Conservation (phyloP, 1,139 yeast species). For the Suhomyces taliae region DNA sequence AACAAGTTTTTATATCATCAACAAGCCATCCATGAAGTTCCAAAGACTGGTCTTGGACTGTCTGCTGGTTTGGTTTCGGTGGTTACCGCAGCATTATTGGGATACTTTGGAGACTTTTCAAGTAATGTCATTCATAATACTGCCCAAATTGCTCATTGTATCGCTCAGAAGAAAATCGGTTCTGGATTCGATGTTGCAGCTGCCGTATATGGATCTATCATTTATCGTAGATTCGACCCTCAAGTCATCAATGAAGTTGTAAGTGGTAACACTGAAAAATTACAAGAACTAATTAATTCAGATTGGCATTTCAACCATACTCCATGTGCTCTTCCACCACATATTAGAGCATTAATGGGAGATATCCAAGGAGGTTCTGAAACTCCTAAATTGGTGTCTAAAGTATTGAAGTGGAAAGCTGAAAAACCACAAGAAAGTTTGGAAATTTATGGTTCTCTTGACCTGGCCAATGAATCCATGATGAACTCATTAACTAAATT, state of each 20-base stretch:
- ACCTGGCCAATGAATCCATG: conserved; percentile 57
- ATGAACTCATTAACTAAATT: conserved; percentile 50
- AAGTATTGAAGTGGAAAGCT: conserved; percentile 70
- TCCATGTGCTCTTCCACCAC: conserved; percentile 64
- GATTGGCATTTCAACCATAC: conserved; percentile 61
- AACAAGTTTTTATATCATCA: conserved; percentile 61
- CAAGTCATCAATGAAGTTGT: conserved; percentile 35
- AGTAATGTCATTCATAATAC: conserved; percentile 62
- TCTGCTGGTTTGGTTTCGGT: conserved; percentile 93
- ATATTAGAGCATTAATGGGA: conserved; percentile 78
- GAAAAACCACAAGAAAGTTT: conserved; percentile 51
- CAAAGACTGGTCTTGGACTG: conserved; percentile 94
- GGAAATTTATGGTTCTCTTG: conserved; percentile 54
- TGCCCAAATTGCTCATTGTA: conserved; percentile 87
- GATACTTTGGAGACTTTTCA: conserved; percentile 36
- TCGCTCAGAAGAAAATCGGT: conserved; percentile 92
- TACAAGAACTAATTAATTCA: conserved; percentile 43
- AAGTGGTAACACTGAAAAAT: conserved; percentile 10
- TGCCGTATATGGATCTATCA: conserved; percentile 87
- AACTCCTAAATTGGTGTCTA: conserved; percentile 84
- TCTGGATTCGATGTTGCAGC: conserved; percentile 97
- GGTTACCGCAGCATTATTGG: conserved; percentile 66
- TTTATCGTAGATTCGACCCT: conserved; percentile 73
- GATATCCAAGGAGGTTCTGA: conserved; percentile 92
- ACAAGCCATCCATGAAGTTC: conserved; percentile 62